Percentiles rank a stretch among this genome's conserved stretches.
Evolutionary conservation across 202 grass and related monocot species (phyloP).

Genomic region (Cymbopogon flexuosus): DNA sequence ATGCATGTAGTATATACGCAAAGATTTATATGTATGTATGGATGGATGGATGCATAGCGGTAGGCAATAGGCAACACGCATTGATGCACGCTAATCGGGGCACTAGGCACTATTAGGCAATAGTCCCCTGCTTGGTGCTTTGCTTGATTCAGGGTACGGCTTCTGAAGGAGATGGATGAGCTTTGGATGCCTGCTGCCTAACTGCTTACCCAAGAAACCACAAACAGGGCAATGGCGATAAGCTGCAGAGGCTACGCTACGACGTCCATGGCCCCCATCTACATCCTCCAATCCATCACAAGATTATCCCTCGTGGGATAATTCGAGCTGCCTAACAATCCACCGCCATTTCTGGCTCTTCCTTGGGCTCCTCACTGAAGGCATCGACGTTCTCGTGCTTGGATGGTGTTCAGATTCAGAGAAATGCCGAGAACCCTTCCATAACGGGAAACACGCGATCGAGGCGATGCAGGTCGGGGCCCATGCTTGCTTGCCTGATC

Average conservation of each 20-base stretch:
- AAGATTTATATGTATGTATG: not conserved
- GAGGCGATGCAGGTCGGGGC: not conserved
- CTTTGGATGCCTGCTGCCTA: slow-evolving; percentile 24
- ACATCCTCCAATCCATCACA: not conserved
- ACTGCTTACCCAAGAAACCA: slow-evolving; percentile 26
- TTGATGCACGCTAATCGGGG: slow-evolving; percentile 3
- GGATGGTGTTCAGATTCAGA: slow-evolving; percentile 36
- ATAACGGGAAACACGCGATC: not conserved
- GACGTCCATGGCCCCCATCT: not conserved
- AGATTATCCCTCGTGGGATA: slow-evolving; percentile 44
- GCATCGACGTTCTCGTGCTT: not conserved
- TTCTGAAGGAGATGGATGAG: not conserved
- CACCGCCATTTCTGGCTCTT: not conserved
- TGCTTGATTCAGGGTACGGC: not conserved
- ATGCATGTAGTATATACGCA: not conserved
- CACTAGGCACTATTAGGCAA: not conserved
- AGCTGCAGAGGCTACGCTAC: not conserved
- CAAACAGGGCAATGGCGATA: slow-evolving; percentile 2
- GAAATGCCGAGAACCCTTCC: slow-evolving; percentile 5
- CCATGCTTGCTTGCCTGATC: not conserved
- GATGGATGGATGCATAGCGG: not conserved
- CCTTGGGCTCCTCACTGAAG: not conserved
- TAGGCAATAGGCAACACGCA: slow-evolving; percentile 15
- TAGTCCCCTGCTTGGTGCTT: not conserved
- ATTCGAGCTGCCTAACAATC: slow-evolving; percentile 37